These are phyloP conservation scores for Leucocoprinus sp. DNA, from an alignment of 768 basidiomycete genomes.

Conservation along the genomic window DNA sequence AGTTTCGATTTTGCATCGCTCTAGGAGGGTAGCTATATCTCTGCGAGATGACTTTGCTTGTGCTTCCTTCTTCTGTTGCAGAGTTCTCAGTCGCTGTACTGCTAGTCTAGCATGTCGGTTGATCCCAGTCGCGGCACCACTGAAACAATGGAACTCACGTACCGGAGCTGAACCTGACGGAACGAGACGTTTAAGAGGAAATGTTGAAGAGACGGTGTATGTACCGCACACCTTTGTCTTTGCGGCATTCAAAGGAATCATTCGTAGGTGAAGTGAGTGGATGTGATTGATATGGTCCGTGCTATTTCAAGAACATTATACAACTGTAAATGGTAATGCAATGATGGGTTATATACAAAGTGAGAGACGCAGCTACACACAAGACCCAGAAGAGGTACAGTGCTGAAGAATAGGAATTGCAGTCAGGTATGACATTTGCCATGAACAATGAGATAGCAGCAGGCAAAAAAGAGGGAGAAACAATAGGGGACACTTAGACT, in stretches of 20 bases:
- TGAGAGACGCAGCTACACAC: no score
- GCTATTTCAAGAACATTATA: no score
- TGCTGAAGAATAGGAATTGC: no score
- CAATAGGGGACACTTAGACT: no score
- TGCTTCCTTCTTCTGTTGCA: slow-evolving; percentile 90
- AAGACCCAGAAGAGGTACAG: no score
- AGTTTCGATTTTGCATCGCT: slow-evolving; percentile 75
- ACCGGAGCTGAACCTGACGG: slow-evolving; percentile 38
- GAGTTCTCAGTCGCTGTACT: slow-evolving; percentile 74
- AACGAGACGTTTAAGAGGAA: neutral
- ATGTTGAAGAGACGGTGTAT: neutral
- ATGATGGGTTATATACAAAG: no score
- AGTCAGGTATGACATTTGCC: no score
- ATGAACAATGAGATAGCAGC: no score
- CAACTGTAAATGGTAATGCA: no score
- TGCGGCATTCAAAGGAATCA: slow-evolving; percentile 52
- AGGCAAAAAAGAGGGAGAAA: no score
- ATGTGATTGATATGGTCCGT: no score
- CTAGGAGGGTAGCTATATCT: slow-evolving; percentile 75
- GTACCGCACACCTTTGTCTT: slow-evolving; percentile 28
- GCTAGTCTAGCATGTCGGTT: slow-evolving; percentile 46
- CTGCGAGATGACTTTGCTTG: slow-evolving; percentile 62
- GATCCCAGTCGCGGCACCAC: neutral
- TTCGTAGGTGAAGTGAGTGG: slow-evolving; percentile 12
- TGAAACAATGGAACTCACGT: slow-evolving; percentile 8